Base-by-base conservation (phyloP, 192 early-diverging fungal species). In the Coemansia nantahalensis region DNA sequence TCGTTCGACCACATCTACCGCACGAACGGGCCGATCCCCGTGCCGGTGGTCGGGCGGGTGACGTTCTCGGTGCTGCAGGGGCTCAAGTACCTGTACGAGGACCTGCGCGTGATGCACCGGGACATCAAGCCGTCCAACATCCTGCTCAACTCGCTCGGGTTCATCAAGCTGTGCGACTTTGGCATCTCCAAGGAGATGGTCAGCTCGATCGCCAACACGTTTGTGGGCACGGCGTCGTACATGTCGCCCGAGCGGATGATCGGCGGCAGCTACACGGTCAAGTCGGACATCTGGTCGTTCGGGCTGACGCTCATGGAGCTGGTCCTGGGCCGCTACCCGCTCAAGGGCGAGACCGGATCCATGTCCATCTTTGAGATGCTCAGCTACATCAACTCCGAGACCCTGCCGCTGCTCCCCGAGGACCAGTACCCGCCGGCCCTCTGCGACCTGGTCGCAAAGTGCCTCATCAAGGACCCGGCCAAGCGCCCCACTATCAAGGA, bases 1-100 rank as follows among this genome's bases (percentile, higher is more conserved):
- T 91, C 95, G 8, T 81, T 99, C 39, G 95, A 99, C 52, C 71
- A 80, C 13, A 90, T 99, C 44, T 97, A 95, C 62, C 88, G 89
- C 60, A 90, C 91, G 73, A 80, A 84, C 54, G 95, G 95, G 0
- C 84, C 92, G 6, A 86, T 99, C 55, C 88, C 90, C 4, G 86
- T 96, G 59, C 86, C 88, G 51, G 84, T 95, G 15, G 65, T 96
- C 26, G 91, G 86, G 23, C 83, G 88, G 30, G 89, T 97, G 43
- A 86, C 90, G 0, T 82, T 84, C 56, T 85, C 91, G 23, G 79
- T 88, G 7, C 78, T 89, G 34, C 83, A 87, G 60, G 86, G 86
- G 0, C 64, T 90, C 45, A 87, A 80, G 57, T 90, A 98, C 65
- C 78, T 99, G 11, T 92, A 97, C 67, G 83, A 89, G 34, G 81